A percentile compares a stretch with the other conserved stretches of the same genome.
These are phyloP conservation scores for Hypsizygus ulmarius DNA, from an alignment of 1,284 basidiomycete genomes.

Conservation along the genomic window DNA sequence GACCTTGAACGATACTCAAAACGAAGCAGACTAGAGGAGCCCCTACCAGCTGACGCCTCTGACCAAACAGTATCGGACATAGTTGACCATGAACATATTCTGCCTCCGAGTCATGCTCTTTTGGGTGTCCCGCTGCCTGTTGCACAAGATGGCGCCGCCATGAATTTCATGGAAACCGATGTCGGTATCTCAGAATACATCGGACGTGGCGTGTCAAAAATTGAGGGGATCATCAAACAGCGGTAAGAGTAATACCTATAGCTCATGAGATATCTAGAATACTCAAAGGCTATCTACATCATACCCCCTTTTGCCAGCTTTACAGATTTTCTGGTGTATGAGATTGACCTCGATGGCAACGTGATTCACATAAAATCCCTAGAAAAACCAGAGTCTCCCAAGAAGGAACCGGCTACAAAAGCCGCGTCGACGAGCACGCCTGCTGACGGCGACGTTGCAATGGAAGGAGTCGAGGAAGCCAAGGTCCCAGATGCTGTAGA, in stretches of 20 bases:
- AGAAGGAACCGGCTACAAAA: slow-evolving; percentile 26
- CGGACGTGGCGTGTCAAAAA: slow-evolving; percentile 63
- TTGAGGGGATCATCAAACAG: slow-evolving; percentile 94
- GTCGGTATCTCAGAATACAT: slow-evolving; percentile 93
- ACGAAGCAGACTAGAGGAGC: slow-evolving; percentile 48
- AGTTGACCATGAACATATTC: slow-evolving; percentile 40
- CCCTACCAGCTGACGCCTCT: slow-evolving; percentile 18
- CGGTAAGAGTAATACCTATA: slow-evolving; percentile 46
- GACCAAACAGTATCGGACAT: slow-evolving; percentile 15
- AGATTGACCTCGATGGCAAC: slow-evolving; percentile 78
- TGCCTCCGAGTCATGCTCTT: slow-evolving; percentile 72
- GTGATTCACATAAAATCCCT: slow-evolving; percentile 80
- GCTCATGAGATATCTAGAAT: slow-evolving; percentile 4
- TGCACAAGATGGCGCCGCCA: slow-evolving; percentile 43
- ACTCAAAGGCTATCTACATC: too few species aligned
- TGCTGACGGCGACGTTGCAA: slow-evolving; percentile 18
- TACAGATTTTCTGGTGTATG: slow-evolving; percentile 91
- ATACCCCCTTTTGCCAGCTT: slow-evolving; percentile 63
- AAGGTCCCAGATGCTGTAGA: slow-evolving; percentile 2
- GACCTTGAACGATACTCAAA: slow-evolving; percentile 51
- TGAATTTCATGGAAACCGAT: slow-evolving; percentile 74
- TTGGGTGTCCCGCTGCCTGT: slow-evolving; percentile 56
- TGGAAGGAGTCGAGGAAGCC: slow-evolving; percentile 14
- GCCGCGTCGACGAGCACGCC: slow-evolving; percentile 10
- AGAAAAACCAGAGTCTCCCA: slow-evolving; percentile 58